Evolutionary conservation across 352 stramenopile genomes (phyloP).

Genomic region (Pythium periplocum): DNA sequence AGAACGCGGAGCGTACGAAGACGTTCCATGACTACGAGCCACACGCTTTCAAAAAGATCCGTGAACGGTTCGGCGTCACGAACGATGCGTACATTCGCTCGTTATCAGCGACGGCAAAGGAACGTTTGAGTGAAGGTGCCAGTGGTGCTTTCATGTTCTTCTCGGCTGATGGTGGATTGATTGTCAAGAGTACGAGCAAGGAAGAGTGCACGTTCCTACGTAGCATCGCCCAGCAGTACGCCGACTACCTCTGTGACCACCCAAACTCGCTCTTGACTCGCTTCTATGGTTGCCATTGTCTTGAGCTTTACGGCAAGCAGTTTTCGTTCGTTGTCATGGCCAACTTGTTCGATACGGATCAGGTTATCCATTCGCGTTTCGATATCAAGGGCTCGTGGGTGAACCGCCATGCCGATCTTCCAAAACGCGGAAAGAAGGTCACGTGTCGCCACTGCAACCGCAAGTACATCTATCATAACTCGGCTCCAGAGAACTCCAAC

Average conservation of each 20-base stretch:
- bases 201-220: conserved; percentile 85
- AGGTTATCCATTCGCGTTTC: conserved; percentile 84
- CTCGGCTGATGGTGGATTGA: conserved; percentile 80
- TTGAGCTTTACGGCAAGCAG: conserved; percentile 88
- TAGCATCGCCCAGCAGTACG: conserved; percentile 84
- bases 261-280: conserved; percentile 83
- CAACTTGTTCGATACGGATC: conserved; percentile 88
- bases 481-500: conserved; percentile 58
- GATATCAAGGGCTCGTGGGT: conserved; percentile 92
- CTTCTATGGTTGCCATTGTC: conserved; percentile 88
- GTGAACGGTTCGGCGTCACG: conserved; percentile 78
- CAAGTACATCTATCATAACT: conserved; percentile 76
- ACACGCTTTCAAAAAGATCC: conserved; percentile 86
- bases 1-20: conserved; percentile 72
- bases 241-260: conserved; percentile 81
- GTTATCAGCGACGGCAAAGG: conserved; percentile 81
- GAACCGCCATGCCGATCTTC: conserved; percentile 73
- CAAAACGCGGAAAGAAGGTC: conserved; percentile 84
- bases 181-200: conserved; percentile 89
- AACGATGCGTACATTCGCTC: conserved; percentile 82
- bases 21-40: conserved; percentile 88
- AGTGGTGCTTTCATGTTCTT: conserved; percentile 92
- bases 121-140: conserved; percentile 84
- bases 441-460: conserved; percentile 87
- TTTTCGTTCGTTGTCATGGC: conserved; percentile 92